phyloP scores from a whole-genome alignment of 805 yeast genomes.

The Zygosaccharomyces siamensis region DNA sequence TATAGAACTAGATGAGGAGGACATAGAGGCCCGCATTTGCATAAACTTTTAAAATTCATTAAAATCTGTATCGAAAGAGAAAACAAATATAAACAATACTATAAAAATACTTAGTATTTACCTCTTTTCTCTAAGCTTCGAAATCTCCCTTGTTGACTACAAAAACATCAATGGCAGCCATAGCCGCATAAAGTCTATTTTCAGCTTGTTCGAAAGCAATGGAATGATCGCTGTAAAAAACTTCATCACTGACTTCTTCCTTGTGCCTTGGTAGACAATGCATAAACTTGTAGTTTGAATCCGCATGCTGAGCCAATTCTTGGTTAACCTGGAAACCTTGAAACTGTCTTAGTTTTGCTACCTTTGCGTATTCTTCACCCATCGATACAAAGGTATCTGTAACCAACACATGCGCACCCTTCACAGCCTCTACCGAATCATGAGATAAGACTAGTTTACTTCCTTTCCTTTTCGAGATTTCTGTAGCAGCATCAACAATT shows the following conservation, averaged over 20 bases:
- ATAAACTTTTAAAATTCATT: constrained; percentile 14
- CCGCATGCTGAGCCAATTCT: constrained; percentile 54
- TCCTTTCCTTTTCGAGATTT: constrained; percentile 48
- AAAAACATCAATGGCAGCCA: constrained; percentile 86
- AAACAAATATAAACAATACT: background rate
- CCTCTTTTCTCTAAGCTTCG: constrained; percentile 8
- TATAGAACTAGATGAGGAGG: constrained; percentile 12
- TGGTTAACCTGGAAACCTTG: constrained; percentile 78
- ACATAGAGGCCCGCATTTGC: constrained; percentile 17
- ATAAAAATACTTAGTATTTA: background rate
- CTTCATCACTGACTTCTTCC: constrained; percentile 92
- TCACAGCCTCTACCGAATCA: constrained; percentile 71
- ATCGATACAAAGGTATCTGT: constrained; percentile 97
- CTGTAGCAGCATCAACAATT: constrained; percentile 51
- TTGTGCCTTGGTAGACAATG: constrained; percentile 95
- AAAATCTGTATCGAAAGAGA: background rate
- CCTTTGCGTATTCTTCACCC: constrained; percentile 90
- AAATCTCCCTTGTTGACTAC: constrained; percentile 77
- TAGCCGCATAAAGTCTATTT: constrained; percentile 92
- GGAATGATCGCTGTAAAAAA: constrained; percentile 78
- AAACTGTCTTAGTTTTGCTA: constrained; percentile 69
- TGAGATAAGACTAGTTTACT: constrained; percentile 55
- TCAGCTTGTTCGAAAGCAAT: constrained; percentile 95
- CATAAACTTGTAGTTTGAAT: constrained; percentile 85
- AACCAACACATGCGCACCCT: constrained; percentile 73